Evolutionary conservation across 257 asterid species (phyloP), one percentile per base, ranked within the genome.

Genomic region (Cruciata laevipes): DNA sequence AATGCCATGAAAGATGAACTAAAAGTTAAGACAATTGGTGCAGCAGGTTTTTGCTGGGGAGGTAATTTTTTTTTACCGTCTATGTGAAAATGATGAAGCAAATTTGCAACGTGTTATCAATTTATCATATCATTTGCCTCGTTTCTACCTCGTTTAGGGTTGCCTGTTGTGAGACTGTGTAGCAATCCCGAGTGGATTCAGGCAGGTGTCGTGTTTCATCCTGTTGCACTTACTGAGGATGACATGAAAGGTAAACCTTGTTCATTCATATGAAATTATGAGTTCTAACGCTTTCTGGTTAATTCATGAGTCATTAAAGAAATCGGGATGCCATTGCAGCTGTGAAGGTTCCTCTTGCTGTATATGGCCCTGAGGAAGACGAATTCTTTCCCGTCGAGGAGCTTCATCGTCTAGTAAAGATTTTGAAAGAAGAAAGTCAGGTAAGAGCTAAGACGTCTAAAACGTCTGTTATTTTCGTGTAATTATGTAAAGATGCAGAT

Each of bases 31-130:
- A 73, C 76, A 24, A 67, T 88, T 27, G 92, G 95, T 37, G 90
- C 80, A 52, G 87, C 83, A 35, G 95, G 95, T 38, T 87, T 83
- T 71, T 87, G 95, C 74, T 85, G 92, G 92, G 95, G 95, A 78
- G 95, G 92, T 83, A 74, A 64, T 24, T 16, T 4, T 3, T 33
- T 38, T 47, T 10, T 20, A 5, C 1, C 25, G 0, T 61, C 25
- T 18, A 14, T 17, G 25, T 17, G 25, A 63, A 37, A 11, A 38
- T 32, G 6, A 8, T 4, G 25, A 37, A 42, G 21, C 6, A 25
- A 44, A 44, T 12, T 16, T 16, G 37, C 49, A 40, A 1, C 11
- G 16, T 42, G 20, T 16, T 44, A 47, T 47, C 20, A 3, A 3
- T 2, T 24, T 7, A 59, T 6, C n/a, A 23, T 20, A 23, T 20